A percentile compares a stretch with the other conserved stretches of the same genome.
These are phyloP conservation scores for Apostasia ramifera DNA, from an alignment of 106 monocot species.

Conservation along the genomic window DNA sequence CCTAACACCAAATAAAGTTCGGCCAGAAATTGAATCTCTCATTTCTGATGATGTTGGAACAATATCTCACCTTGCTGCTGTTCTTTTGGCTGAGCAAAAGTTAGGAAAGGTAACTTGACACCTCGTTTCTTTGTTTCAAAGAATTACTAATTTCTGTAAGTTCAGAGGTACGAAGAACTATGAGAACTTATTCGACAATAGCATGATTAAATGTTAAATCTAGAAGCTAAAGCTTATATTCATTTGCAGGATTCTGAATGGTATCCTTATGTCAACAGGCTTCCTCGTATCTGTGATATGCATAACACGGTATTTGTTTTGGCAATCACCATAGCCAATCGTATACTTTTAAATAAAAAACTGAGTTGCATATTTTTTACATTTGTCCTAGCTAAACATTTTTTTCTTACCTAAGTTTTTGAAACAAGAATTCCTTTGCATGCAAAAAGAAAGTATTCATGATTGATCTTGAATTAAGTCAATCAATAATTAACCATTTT, in stretches of 20 bases:
- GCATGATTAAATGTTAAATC: neutral
- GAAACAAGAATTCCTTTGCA: too few species aligned
- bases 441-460: too few species aligned
- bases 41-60: constrained; percentile 33
- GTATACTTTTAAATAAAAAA: too few species aligned
- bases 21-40: constrained; percentile 26
- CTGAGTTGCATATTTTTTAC: too few species aligned
- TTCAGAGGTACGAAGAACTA: too few species aligned
- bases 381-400: too few species aligned
- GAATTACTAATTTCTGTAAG: too few species aligned
- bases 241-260: constrained; percentile 62
- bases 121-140: too few species aligned
- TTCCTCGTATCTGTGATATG: constrained; percentile 60
- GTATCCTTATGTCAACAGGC: constrained; percentile 57
- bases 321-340: neutral
- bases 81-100: constrained; percentile 63
- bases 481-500: too few species aligned
- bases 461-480: too few species aligned
- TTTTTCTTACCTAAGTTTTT: too few species aligned
- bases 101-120: constrained; percentile 36
- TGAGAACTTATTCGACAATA: neutral
- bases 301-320: constrained; percentile 61
- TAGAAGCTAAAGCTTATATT: neutral
- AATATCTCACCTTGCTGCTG: constrained; percentile 47
- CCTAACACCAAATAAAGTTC: constrained; percentile 40